Conservation (phyloP, 768 basidiomycete species). For the Clavulina sp. region DNA sequence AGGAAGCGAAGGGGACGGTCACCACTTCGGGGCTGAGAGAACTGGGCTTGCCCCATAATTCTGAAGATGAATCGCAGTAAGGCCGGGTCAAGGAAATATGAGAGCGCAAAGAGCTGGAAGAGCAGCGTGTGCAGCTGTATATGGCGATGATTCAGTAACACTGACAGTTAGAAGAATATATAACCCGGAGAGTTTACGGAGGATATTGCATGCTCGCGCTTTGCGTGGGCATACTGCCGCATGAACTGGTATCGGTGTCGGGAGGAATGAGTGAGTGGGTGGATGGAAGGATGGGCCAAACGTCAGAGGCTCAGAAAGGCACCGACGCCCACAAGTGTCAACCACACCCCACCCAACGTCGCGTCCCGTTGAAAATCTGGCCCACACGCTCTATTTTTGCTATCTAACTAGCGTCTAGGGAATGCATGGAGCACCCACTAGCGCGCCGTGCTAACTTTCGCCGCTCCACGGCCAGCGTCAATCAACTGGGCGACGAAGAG, state of each 20-base stretch:
- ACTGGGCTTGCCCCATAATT: slow-evolving; percentile 6
- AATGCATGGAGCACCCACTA: neutral
- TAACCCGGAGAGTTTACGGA: neutral
- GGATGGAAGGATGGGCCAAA: no score
- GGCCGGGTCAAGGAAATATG: slow-evolving; percentile 10
- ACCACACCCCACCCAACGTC: no score
- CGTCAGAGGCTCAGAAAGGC: no score
- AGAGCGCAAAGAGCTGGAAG: slow-evolving; percentile 8
- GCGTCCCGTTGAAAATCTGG: no score
- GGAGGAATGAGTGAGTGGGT: neutral
- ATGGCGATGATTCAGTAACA: no score
- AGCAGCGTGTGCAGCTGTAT: slow-evolving; percentile 9
- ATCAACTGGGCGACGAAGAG: neutral
- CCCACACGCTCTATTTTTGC: no score
- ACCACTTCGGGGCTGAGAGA: slow-evolving; percentile 6
- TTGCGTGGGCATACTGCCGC: neutral
- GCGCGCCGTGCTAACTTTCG: no score
- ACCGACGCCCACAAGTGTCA: no score
- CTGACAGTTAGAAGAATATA: neutral
- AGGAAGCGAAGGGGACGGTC: slow-evolving; percentile 7
- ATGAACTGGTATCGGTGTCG: neutral
- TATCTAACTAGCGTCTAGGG: no score
- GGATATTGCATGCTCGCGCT: neutral
- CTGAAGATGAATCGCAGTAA: slow-evolving; percentile 10
- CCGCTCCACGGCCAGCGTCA: neutral